phyloP scores from a whole-genome alignment of 192 early-diverging fungal genomes.

The Allomyces macrogynus region DNA sequence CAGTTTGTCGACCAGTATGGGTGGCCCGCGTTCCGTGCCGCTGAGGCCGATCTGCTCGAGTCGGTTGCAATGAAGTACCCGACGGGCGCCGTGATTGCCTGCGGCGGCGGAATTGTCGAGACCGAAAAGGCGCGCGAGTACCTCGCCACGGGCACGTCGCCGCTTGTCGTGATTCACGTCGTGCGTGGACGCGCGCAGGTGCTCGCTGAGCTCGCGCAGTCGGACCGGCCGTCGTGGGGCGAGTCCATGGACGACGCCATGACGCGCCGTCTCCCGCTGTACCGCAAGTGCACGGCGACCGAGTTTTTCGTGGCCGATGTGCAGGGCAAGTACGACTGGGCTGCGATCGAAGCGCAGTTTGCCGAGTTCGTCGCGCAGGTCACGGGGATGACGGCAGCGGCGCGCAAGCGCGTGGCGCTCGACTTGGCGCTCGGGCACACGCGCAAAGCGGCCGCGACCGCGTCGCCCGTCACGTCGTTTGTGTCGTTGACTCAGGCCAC shows the following conservation, averaged over 20 bases:
- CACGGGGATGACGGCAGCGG: slow-evolving; percentile 10
- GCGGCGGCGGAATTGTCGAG: slow-evolving; percentile 93
- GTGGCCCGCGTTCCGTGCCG: slow-evolving; percentile 71
- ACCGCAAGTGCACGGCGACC: slow-evolving; percentile 52
- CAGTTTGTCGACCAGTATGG: slow-evolving; percentile 54
- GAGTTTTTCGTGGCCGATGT: slow-evolving; percentile 50
- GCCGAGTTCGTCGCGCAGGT: slow-evolving; percentile 44
- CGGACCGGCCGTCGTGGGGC: slow-evolving; percentile 59
- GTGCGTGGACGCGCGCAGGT: slow-evolving; percentile 61
- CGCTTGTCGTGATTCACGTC: slow-evolving; percentile 55
- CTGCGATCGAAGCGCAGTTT: slow-evolving; percentile 56
- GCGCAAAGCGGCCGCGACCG: not conserved
- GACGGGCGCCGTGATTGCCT: slow-evolving; percentile 53
- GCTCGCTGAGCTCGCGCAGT: slow-evolving; percentile 56
- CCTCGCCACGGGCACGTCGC: not conserved
- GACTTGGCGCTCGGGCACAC: not conserved
- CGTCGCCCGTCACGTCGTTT: slow-evolving; percentile 39
- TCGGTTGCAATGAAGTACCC: slow-evolving; percentile 27
- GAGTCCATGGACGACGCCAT: slow-evolving; percentile 65
- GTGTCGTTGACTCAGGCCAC: slow-evolving; percentile 56
- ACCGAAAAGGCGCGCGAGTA: slow-evolving; percentile 45
- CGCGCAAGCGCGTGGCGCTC: not conserved
- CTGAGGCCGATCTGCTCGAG: slow-evolving; percentile 49
- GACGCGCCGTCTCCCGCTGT: slow-evolving; percentile 52
- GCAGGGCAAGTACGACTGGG: slow-evolving; percentile 32